Percentiles rank a stretch among this genome's conserved stretches.
Conservation (phyloP, 164 flowering plant species). For the Platanus orientalis region DNA sequence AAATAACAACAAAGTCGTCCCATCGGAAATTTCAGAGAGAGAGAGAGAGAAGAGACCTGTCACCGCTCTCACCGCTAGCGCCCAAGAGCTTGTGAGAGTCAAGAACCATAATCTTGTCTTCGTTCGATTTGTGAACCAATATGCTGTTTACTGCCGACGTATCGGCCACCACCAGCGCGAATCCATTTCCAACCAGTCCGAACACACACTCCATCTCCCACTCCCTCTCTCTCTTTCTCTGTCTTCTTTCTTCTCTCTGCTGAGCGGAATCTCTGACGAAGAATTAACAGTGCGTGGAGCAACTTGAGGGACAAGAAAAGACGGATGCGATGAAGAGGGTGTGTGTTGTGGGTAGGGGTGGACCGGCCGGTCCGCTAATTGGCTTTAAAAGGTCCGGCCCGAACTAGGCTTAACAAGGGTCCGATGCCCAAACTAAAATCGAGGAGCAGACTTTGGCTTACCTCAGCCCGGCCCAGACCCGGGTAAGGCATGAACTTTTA, state of each 20-base stretch:
- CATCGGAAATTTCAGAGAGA: not conserved
- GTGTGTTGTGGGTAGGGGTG: too few species aligned
- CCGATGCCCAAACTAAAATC: too few species aligned
- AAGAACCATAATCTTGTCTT: constrained; percentile 90
- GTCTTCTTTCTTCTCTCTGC: not conserved
- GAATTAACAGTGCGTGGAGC: not conserved
- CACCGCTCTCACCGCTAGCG: constrained; percentile 93
- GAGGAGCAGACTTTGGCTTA: too few species aligned
- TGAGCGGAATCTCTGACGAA: too few species aligned
- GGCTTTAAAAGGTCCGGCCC: too few species aligned
- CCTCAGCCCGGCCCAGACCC: too few species aligned
- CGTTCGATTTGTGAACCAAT: constrained; percentile 84
- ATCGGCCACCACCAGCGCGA: constrained; percentile 80
- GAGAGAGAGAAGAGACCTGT: constrained; percentile 47
- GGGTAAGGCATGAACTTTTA: too few species aligned
- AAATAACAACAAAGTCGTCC: not conserved
- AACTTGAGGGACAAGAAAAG: constrained; percentile 5
- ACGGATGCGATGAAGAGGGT: too few species aligned
- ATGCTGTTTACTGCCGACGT: constrained; percentile 94
- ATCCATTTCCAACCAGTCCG: constrained; percentile 86
- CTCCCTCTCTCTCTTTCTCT: not conserved
- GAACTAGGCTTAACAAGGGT: too few species aligned
- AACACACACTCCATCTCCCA: constrained; percentile 85
- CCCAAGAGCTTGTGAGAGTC: constrained; percentile 97
- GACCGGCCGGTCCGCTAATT: too few species aligned